Percentiles rank a stretch among this genome's conserved stretches.
Conservation (phyloP, 1,284 basidiomycete species). For the Neonothopanus nambi region DNA sequence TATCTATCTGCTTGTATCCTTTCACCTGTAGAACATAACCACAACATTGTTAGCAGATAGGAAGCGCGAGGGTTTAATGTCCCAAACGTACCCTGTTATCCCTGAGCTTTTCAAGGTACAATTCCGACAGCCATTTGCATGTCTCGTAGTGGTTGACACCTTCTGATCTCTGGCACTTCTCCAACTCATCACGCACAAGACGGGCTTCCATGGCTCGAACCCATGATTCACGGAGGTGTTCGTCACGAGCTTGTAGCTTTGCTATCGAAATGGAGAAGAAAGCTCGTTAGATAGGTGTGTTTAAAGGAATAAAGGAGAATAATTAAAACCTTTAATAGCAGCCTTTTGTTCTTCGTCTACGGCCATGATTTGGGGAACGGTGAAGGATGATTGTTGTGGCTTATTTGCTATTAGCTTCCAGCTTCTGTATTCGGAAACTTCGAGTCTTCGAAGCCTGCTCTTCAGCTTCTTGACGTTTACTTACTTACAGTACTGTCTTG, state of each 20-base stretch:
- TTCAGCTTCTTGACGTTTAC: too few relatives aligned
- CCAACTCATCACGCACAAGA: conserved; percentile 87
- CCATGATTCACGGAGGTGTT: conserved; percentile 90
- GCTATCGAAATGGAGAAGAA: conserved; percentile 39
- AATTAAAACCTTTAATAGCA: conserved; percentile 52
- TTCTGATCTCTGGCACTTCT: conserved; percentile 90
- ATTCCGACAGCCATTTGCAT: conserved; percentile 86
- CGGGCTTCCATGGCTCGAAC: conserved; percentile 92
- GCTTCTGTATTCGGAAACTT: too few relatives aligned
- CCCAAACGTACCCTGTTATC: conserved; percentile 77
- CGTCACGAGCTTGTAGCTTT: conserved; percentile 69
- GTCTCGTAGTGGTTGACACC: conserved; percentile 91
- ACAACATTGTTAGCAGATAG: background rate
- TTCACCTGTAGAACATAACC: conserved; percentile 31
- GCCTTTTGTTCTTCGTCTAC: conserved; percentile 43
- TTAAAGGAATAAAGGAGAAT: background rate
- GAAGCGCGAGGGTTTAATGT: background rate
- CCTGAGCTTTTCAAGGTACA: conserved; percentile 81
- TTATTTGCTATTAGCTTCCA: background rate
- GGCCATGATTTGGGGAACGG: conserved; percentile 28
- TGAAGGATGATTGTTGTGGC: background rate
- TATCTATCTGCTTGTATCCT: conserved; percentile 44
- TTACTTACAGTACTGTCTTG: too few relatives aligned
- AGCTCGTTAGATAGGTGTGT: conserved; percentile 1
- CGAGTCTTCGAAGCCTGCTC: too few relatives aligned